phyloP scores from a whole-genome alignment of 1,284 basidiomycete species.

The Ceratobasidium sp. region DNA sequence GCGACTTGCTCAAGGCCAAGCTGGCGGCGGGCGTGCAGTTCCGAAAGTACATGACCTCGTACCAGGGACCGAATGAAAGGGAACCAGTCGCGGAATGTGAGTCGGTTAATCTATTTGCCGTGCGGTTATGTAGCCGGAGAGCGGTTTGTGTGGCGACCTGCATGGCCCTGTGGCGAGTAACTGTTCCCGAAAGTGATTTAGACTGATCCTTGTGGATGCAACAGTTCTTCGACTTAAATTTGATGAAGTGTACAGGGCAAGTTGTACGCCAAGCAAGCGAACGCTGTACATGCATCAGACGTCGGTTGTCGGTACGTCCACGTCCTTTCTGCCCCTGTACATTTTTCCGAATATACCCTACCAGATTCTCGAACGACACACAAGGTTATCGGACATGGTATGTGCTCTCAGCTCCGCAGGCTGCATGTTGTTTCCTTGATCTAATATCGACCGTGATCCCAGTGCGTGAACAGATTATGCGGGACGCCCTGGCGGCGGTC shows the following conservation, averaged over 20 bases:
- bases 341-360: neutral
- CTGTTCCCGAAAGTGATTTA: neutral
- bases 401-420: neutral
- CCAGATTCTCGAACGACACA: conserved; percentile 16
- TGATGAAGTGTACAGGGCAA: conserved; percentile 32
- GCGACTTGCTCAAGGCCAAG: conserved; percentile 44
- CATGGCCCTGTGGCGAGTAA: neutral
- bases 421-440: neutral
- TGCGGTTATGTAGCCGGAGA: neutral
- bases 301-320: neutral
- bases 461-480: conserved; percentile 37
- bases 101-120: neutral
- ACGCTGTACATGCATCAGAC: conserved; percentile 24
- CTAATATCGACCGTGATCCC: neutral
- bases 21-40: conserved; percentile 43
- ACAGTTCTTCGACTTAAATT: conserved; percentile 15
- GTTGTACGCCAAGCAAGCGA: conserved; percentile 8
- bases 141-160: neutral
- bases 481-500: conserved; percentile 23
- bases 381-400: conserved; percentile 18
- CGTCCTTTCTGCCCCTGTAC: neutral
- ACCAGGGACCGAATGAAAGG: conserved; percentile 34
- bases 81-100: conserved; percentile 34
- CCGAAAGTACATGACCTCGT: conserved; percentile 31
- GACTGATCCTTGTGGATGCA: neutral